A percentile compares a stretch with the other conserved stretches of the same genome.
Conservation (phyloP, 2,329 filamentous ascomycete genomes). For the Xylaria sp. region DNA sequence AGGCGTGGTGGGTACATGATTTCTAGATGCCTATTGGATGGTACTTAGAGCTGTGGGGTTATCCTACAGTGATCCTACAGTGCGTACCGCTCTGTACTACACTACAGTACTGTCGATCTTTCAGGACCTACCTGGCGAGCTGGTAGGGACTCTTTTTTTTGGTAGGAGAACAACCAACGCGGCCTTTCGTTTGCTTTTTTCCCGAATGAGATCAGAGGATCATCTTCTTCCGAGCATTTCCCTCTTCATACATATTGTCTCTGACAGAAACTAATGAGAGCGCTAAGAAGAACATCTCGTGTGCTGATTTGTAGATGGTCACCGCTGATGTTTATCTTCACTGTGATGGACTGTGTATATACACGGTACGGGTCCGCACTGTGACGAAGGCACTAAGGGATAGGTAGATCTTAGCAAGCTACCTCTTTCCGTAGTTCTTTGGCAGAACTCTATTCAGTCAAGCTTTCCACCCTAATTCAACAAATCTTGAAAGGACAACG, state of each 20-base stretch:
- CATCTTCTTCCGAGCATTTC: conserved; percentile 5
- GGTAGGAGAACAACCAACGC: neutral
- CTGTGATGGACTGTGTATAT: too few species aligned
- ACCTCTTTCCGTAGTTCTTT: conserved; percentile 15
- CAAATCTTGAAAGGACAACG: conserved; percentile 25
- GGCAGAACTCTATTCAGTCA: conserved; percentile 28
- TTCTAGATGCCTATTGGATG: neutral
- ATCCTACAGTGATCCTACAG: neutral
- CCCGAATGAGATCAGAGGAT: neutral
- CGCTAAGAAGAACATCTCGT: neutral
- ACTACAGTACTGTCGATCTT: conserved; percentile 1
- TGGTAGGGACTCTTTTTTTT: neutral
- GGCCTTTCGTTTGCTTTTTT: neutral
- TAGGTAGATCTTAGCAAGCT: conserved; percentile 18
- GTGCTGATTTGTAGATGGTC: neutral
- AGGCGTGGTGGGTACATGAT: neutral
- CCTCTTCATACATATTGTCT: neutral
- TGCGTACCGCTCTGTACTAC: conserved; percentile 15
- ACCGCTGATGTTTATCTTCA: too few species aligned
- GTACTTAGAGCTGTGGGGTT: neutral
- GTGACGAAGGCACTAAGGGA: neutral
- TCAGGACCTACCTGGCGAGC: neutral
- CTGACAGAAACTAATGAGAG: too few species aligned
- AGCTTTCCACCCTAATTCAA: conserved; percentile 36
- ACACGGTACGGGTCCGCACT: neutral